Percentiles rank a stretch among this genome's conserved stretches.
These are phyloP conservation scores for Urtica urens DNA, from an alignment of 306 rosid genomes.

Conservation along the genomic window DNA sequence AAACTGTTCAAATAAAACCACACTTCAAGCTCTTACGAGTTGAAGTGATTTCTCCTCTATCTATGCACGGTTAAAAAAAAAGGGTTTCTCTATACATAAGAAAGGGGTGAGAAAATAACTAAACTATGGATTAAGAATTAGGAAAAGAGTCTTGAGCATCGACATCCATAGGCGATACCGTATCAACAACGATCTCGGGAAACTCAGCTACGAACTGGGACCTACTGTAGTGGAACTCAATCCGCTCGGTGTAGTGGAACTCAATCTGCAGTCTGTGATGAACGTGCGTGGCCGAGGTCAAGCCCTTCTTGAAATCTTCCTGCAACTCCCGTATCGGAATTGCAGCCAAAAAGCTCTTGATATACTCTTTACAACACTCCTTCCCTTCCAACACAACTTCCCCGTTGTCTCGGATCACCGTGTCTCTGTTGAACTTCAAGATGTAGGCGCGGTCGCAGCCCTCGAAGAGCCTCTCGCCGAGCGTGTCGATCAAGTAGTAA, in stretches of 20 bases:
- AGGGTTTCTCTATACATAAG: not conserved
- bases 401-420: conserved; percentile 11
- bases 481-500: conserved; percentile 30
- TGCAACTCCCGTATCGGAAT: conserved; percentile 26
- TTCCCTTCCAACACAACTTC: conserved; percentile 23
- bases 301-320: conserved; percentile 25
- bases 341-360: conserved; percentile 32
- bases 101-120: not conserved
- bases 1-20: not conserved
- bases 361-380: conserved; percentile 27
- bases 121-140: not conserved
- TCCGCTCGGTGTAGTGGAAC: conserved; percentile 16
- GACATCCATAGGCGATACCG: conserved; percentile 7
- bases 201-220: conserved; percentile 1
- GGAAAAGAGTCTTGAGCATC: not conserved
- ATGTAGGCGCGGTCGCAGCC: conserved; percentile 28
- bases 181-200: conserved; percentile 1
- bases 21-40: not conserved
- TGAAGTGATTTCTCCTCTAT: not conserved
- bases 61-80: not conserved
- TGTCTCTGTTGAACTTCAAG: conserved; percentile 24
- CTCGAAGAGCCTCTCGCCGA: conserved; percentile 35
- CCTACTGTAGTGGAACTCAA: conserved; percentile 21
- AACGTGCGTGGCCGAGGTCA: conserved; percentile 13
- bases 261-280: conserved; percentile 33